A percentile compares a stretch with the other conserved stretches of the same genome.
phyloP scores from a whole-genome alignment of 768 basidiomycete species.

The Pulveroboletus sp. region DNA sequence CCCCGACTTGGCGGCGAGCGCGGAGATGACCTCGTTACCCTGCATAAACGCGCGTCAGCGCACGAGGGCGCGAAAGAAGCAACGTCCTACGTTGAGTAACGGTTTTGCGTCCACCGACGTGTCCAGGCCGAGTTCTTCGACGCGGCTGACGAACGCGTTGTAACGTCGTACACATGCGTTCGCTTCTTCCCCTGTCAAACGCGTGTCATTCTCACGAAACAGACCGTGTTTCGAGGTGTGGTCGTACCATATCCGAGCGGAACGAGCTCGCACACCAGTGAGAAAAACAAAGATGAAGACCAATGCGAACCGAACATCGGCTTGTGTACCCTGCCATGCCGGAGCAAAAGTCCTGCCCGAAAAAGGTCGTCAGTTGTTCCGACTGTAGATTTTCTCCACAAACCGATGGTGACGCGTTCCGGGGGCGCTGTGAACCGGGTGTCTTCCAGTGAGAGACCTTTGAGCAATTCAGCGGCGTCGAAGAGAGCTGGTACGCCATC shows the following conservation, averaged over 20 bases:
- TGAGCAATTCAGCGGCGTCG: conserved; percentile 43
- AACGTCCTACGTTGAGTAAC: conserved; percentile 66
- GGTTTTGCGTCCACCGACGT: conserved; percentile 63
- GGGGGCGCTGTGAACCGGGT: conserved; percentile 37
- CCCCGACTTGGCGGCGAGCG: conserved; percentile 60
- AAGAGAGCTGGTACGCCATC: conserved; percentile 73
- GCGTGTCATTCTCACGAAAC: background rate
- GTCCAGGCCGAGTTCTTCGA: conserved; percentile 61
- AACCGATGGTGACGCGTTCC: conserved; percentile 60
- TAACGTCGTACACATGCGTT: conserved; percentile 54
- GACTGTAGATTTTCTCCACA: conserved; percentile 10
- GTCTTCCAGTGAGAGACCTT: conserved; percentile 28
- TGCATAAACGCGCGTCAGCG: conserved; percentile 33
- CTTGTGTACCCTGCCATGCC: conserved; percentile 65
- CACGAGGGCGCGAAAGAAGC: background rate
- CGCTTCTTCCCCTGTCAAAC: conserved; percentile 40
- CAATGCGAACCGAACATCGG: conserved; percentile 58
- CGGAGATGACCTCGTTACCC: conserved; percentile 64
- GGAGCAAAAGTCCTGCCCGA: conserved; percentile 57
- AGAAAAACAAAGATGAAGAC: conserved; percentile 69
- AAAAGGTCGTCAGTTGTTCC: background rate
- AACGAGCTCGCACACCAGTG: conserved; percentile 67
- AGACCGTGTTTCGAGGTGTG: background rate
- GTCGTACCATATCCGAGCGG: conserved; percentile 44
- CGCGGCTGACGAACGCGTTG: conserved; percentile 54